Conservation (phyloP, 441 rosid species). For the Populus hybrid region DNA sequence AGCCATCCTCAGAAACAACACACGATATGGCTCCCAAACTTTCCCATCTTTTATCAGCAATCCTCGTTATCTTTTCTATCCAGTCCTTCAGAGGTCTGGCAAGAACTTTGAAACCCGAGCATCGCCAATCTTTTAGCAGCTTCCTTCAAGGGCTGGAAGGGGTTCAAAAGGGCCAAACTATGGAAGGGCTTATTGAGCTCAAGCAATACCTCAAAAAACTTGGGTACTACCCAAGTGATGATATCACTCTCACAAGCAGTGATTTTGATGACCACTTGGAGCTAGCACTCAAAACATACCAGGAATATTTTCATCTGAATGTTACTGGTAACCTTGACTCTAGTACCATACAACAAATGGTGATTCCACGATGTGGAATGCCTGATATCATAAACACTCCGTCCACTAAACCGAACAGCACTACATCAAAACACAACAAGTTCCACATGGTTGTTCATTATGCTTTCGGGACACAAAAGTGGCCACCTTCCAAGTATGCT, state of each 20-base stretch:
- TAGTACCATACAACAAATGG: constrained; percentile 21
- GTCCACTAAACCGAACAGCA: neutral
- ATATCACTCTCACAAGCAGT: constrained; percentile 4
- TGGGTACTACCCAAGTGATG: constrained; percentile 8
- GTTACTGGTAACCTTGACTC: constrained; percentile 17
- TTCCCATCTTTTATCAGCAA: too few species aligned
- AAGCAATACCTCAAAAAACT: constrained; percentile 21
- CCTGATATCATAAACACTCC: constrained; percentile 24
- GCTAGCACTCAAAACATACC: constrained; percentile 31
- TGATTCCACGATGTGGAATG: constrained; percentile 31
- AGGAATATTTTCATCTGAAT: constrained; percentile 13
- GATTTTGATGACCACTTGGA: constrained; percentile 34
- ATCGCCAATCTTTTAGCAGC: neutral
- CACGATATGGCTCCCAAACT: too few species aligned
- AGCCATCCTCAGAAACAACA: too few species aligned
- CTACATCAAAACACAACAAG: neutral
- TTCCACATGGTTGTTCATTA: neutral
- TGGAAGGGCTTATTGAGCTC: constrained; percentile 18
- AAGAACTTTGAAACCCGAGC: neutral
- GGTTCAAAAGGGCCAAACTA: constrained; percentile 21
- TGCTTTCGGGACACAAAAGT: neutral
- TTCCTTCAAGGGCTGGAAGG: constrained; percentile 14
- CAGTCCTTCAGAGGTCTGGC: neutral
- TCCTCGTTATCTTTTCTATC: too few species aligned
- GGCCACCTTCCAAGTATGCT: constrained; percentile 8